Conservation (phyloP, 1,284 basidiomycete species). For the Trichosporon sp. region DNA sequence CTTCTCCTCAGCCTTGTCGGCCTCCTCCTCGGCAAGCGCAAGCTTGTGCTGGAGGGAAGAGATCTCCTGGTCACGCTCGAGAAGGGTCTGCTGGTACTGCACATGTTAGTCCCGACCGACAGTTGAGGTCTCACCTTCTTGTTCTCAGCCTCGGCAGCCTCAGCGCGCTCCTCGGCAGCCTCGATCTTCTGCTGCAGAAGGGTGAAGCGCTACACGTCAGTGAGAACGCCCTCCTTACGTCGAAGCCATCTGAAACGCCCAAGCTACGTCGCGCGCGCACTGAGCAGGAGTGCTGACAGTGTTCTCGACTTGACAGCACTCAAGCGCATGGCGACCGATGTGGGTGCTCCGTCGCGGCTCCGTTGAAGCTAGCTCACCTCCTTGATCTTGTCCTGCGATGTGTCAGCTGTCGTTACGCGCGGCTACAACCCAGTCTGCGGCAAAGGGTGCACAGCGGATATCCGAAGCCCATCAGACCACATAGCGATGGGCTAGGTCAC, state of each 20-base stretch:
- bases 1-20: constrained; percentile 72
- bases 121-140: constrained; percentile 54
- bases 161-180: constrained; percentile 67
- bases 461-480: neutral
- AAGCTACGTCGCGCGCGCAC: neutral
- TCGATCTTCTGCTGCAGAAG: constrained; percentile 82
- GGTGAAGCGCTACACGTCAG: constrained; percentile 50
- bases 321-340: neutral
- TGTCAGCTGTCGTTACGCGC: neutral
- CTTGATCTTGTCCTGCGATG: constrained; percentile 54
- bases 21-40: constrained; percentile 61
- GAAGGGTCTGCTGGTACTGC: constrained; percentile 64
- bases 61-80: constrained; percentile 85
- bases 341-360: too few species aligned
- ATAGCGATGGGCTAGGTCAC: neutral
- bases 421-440: neutral
- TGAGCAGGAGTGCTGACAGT: neutral
- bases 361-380: constrained; percentile 44
- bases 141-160: constrained; percentile 71
- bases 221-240: constrained; percentile 46
- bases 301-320: neutral
- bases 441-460: neutral
- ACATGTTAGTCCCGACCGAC: neutral
- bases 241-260: neutral
- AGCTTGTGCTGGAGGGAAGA: constrained; percentile 76